Base-by-base conservation (phyloP, 345 rosid species). In the Rhodomyrtus tomentosa region DNA sequence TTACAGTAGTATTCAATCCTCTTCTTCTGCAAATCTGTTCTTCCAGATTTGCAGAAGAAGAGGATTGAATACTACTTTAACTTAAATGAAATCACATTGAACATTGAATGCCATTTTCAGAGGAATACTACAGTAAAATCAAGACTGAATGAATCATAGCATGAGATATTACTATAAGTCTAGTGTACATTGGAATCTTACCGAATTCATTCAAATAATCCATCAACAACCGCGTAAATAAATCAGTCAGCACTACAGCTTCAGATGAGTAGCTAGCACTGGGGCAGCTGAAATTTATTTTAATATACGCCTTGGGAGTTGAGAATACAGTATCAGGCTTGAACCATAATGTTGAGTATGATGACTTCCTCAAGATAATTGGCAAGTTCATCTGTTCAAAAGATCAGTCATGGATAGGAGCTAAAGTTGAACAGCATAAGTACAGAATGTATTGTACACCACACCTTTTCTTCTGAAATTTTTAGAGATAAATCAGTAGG, bases 151-250 rank as follows among this genome's bases (percentile, higher is more conserved):
- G 73, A 62, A 62, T 29, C 21, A 0, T 62, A 62, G 22, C 74
- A 62, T 62, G 74, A 62, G 74, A 16, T 29, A 29, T 32, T 62
- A 40, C 20, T 27, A 29, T 62, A 62, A 29, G 40, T 58, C 38
- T 58, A 58, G 14, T 68, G 38, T 58, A 58, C 38, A n/a, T 27
- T 6, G 25, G 85, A 52, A 84, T 82, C 92, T 90, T 91, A 95
- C 99, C 97, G 49, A 93, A 95, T 92, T 96, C 99, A 91, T 96
- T 96, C 93, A 96, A 89, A 88, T 95, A 93, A 90, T 96, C 99
- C 92, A 91, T 93, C 90, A 95, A 81, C 85, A 96, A 86, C 56
- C 91, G 91, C 6, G 97, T 88, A 87, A 95, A 96, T 45, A 96
- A 84, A 86, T 91, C 82, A 13, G 95, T 89, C 81, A 96, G 92